These are phyloP conservation scores for Nakazawaea populi DNA, from an alignment of 805 yeast genomes.

Conservation along the genomic window DNA sequence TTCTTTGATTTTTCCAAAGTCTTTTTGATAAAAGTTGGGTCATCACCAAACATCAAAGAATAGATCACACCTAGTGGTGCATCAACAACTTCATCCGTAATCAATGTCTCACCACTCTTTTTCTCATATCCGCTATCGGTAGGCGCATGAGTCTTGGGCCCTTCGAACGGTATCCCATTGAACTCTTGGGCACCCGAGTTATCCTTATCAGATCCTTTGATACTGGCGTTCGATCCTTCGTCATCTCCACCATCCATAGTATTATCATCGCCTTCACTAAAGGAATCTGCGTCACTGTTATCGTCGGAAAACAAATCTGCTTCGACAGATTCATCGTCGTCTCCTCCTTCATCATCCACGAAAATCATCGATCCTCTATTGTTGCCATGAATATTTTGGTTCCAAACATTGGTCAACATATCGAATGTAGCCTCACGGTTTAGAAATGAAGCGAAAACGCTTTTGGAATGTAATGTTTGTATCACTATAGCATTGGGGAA, in stretches of 20 bases:
- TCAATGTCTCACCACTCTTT: slow-evolving; percentile 44
- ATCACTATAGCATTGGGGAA: slow-evolving; percentile 67
- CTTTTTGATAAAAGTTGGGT: slow-evolving; percentile 35
- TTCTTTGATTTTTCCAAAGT: slow-evolving; percentile 60
- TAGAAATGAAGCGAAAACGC: slow-evolving; percentile 59
- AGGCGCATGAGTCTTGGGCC: slow-evolving; percentile 29
- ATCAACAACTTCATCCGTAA: slow-evolving; percentile 44
- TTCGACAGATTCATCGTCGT: slow-evolving; percentile 22
- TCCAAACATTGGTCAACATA: slow-evolving; percentile 59
- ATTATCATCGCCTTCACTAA: slow-evolving; percentile 4
- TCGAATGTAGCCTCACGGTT: slow-evolving; percentile 50
- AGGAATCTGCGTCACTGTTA: slow-evolving; percentile 13
- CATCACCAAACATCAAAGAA: slow-evolving; percentile 56
- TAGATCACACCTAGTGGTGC: slow-evolving; percentile 66
- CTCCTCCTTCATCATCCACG: slow-evolving; percentile 18
- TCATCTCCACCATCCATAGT: slow-evolving; percentile 2
- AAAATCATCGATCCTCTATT: slow-evolving; percentile 9
- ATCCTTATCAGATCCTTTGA: slow-evolving; percentile 13
- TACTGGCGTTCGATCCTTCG: slow-evolving; percentile 9
- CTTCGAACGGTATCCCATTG: slow-evolving; percentile 34
- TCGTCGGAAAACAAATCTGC: slow-evolving; percentile 20
- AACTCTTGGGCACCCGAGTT: slow-evolving; percentile 21
- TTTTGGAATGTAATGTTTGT: slow-evolving; percentile 56
- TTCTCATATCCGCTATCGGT: slow-evolving; percentile 36
- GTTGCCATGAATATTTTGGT: slow-evolving; percentile 28